Conservation (phyloP, 2,329 filamentous ascomycete genomes). For the Whalleya microplaca region DNA sequence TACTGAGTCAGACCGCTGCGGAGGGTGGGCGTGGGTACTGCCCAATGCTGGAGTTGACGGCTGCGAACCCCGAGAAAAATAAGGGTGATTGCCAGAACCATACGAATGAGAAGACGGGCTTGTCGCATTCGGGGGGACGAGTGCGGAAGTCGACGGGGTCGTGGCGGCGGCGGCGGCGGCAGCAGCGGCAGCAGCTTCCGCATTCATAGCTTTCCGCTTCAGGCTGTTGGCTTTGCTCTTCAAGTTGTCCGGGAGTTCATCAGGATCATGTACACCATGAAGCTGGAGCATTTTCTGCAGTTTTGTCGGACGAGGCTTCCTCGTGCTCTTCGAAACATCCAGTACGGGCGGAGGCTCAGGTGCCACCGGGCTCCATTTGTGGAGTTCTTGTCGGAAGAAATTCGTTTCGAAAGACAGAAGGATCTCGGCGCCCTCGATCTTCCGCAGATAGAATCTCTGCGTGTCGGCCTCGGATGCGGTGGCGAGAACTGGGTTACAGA, state of each 20-base stretch:
- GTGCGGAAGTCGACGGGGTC: constrained; percentile 15
- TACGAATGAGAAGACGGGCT: constrained; percentile 42
- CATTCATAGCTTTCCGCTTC: constrained; percentile 71
- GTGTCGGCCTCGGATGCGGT: constrained; percentile 86
- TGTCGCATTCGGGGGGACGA: constrained; percentile 34
- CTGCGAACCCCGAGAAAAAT: constrained; percentile 42
- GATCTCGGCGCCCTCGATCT: constrained; percentile 96
- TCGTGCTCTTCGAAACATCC: constrained; percentile 85
- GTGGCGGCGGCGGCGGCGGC: constrained; percentile 28
- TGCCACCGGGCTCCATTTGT: constrained; percentile 92
- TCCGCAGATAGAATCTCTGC: constrained; percentile 92
- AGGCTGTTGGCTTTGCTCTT: constrained; percentile 76
- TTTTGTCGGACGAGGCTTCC: constrained; percentile 95
- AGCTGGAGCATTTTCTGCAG: constrained; percentile 92
- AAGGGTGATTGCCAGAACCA: constrained; percentile 37
- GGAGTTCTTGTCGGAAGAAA: constrained; percentile 92
- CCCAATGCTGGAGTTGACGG: constrained; percentile 43
- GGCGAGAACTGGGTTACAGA: constrained; percentile 79
- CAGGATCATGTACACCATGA: constrained; percentile 85
- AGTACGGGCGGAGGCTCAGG: constrained; percentile 83
- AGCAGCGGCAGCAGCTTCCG: constrained; percentile 53
- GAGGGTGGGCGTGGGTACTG: constrained; percentile 39
- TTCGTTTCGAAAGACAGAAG: constrained; percentile 93
- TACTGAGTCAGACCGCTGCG: constrained; percentile 39
- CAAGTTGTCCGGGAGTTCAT: constrained; percentile 83